phyloP scores from a whole-genome alignment of 768 basidiomycete genomes.

The Boletus sensibilis region DNA sequence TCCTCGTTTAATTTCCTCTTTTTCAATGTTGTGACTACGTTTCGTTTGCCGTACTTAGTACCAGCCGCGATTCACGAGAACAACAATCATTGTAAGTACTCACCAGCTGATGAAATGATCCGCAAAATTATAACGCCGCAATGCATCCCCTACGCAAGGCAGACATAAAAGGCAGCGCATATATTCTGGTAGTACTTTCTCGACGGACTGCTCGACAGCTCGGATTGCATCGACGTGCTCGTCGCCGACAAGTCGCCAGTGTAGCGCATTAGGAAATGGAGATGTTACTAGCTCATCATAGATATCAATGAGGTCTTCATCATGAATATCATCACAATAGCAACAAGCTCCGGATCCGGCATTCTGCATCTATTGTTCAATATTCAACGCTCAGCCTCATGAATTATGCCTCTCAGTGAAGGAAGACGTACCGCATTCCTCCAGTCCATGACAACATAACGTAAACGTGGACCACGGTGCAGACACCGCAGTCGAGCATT shows the following conservation, averaged over 20 bases:
- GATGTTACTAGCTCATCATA: no score
- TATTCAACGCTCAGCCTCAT: neutral
- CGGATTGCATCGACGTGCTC: neutral
- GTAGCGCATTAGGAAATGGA: neutral
- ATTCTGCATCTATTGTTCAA: neutral
- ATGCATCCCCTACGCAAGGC: neutral
- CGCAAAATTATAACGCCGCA: accelerated
- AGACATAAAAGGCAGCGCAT: neutral
- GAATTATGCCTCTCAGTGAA: neutral
- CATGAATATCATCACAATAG: no score
- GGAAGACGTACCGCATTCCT: neutral
- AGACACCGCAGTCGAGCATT: conserved; percentile 6
- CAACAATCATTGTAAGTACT: neutral
- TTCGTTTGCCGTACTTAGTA: neutral
- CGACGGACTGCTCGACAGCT: neutral
- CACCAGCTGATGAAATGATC: neutral
- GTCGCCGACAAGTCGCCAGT: neutral
- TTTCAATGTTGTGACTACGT: neutral
- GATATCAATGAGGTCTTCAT: no score
- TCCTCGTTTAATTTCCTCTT: neutral
- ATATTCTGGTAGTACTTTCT: neutral
- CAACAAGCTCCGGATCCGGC: no score
- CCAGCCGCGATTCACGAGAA: neutral
- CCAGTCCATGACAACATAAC: neutral
- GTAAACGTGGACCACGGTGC: no score